Percentiles rank a stretch among this genome's conserved stretches.
Conservation (phyloP, 78 protist genomes). For the Neovahlkampfia damariscottae region DNA sequence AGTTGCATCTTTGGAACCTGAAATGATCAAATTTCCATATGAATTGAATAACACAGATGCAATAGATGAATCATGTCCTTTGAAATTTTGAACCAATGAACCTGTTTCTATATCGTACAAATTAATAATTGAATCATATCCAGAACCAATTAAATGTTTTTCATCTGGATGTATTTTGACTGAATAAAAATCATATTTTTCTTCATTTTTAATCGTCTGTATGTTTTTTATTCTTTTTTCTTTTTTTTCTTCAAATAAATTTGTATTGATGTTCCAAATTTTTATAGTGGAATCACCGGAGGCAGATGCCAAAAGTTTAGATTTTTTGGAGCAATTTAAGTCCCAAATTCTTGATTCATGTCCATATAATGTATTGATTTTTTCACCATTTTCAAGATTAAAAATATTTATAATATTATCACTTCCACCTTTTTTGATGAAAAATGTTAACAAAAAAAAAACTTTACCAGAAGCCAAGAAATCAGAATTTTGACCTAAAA, state of each 20-base stretch:
- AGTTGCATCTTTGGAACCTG: conserved; percentile 65
- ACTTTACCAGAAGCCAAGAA: too few relatives aligned
- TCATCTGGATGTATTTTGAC: conserved; percentile 4
- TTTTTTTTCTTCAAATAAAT: too few relatives aligned
- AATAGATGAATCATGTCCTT: conserved; percentile 13
- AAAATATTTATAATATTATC: background rate
- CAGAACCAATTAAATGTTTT: conserved; percentile 3
- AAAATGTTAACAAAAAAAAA: too few relatives aligned
- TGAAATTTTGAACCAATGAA: background rate
- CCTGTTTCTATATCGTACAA: background rate
- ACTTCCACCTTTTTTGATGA: too few relatives aligned
- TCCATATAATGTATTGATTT: background rate
- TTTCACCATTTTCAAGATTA: background rate
- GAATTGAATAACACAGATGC: background rate
- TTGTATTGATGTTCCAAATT: background rate
- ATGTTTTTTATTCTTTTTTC: too few relatives aligned
- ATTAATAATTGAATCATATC: background rate
- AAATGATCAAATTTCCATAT: conserved; percentile 63
- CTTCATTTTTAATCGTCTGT: too few relatives aligned
- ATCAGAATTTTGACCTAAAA: conserved; percentile 13
- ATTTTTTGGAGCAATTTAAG: background rate
- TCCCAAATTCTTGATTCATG: background rate
- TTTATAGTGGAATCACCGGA: background rate
- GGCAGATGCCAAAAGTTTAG: background rate
- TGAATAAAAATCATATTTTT: conserved; percentile 5